These are phyloP conservation scores for Colletotrichum eremochloae DNA, from an alignment of 2,329 filamentous ascomycete genomes.

Conservation along the genomic window DNA sequence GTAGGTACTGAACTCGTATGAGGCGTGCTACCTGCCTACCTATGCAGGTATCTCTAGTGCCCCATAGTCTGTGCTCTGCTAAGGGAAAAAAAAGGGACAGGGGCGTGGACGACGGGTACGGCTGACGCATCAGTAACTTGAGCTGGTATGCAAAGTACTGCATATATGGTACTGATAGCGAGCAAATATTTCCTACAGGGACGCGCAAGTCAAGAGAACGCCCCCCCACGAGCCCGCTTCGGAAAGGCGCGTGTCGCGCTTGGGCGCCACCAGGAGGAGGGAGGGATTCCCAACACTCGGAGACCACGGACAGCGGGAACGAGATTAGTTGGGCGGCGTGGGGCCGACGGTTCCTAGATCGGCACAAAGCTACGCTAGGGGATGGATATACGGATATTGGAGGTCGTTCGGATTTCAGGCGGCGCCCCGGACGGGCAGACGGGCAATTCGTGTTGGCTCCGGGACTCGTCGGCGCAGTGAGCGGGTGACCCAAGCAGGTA, in stretches of 20 bases:
- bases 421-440: neutral
- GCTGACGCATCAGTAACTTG: neutral
- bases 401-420: slow-evolving; percentile 16
- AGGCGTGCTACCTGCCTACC: too few species aligned
- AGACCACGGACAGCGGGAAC: slow-evolving; percentile 5
- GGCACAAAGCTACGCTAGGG: slow-evolving; percentile 3
- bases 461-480: too few species aligned
- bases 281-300: neutral
- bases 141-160: neutral
- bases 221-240: neutral
- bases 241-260: slow-evolving; percentile 14
- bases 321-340: slow-evolving; percentile 26
- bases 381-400: neutral
- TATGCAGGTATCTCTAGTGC: neutral
- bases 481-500: neutral
- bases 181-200: neutral
- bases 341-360: slow-evolving; percentile 39
- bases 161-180: neutral
- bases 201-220: neutral
- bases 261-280: neutral
- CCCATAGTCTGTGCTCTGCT: neutral
- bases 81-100: neutral
- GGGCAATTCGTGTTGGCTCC: slow-evolving; percentile 3
- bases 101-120: slow-evolving; percentile 1
- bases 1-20: neutral